phyloP scores from a whole-genome alignment of 1,139 yeast genomes.

The Suhomyces chickasaworum region DNA sequence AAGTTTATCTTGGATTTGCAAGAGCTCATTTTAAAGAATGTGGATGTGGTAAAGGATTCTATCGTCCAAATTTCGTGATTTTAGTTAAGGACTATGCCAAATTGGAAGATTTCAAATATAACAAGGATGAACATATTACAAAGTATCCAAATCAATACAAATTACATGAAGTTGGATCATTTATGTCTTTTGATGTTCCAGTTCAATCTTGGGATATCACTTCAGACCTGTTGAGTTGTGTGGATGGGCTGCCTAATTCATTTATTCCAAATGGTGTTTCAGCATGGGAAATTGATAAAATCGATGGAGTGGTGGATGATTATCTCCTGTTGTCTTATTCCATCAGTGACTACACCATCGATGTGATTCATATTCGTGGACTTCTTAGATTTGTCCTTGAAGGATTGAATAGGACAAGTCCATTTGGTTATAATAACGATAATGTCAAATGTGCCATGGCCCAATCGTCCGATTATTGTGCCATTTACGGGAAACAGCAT shows the following conservation, averaged over 20 bases:
- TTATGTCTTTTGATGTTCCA: slow-evolving; percentile 11
- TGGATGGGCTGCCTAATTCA: slow-evolving; percentile 25
- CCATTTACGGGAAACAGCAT: slow-evolving; percentile 6
- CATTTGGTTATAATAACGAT: slow-evolving; percentile 11
- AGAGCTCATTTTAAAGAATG: slow-evolving; percentile 22
- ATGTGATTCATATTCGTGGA: slow-evolving; percentile 12
- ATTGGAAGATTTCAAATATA: slow-evolving; percentile 3
- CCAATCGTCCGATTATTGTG: slow-evolving; percentile 11
- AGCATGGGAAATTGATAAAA: slow-evolving; percentile 24
- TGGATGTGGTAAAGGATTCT: slow-evolving; percentile 21
- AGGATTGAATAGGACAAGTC: slow-evolving; percentile 1
- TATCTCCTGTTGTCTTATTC: slow-evolving; percentile 17
- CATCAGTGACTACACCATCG: slow-evolving; percentile 19
- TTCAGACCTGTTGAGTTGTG: slow-evolving; percentile 5
- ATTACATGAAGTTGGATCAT: slow-evolving; percentile 9
- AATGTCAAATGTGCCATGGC: slow-evolving; percentile 16
- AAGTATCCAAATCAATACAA: slow-evolving; percentile 7
- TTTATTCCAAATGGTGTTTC: slow-evolving; percentile 44
- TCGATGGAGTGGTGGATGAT: slow-evolving; percentile 14
- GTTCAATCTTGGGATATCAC: slow-evolving; percentile 13
- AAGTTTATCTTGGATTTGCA: slow-evolving; percentile 21
- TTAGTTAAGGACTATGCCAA: slow-evolving; percentile 13
- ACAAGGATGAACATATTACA: slow-evolving; percentile 6
- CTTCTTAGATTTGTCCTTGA: slow-evolving; percentile 5
- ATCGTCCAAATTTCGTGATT: slow-evolving; percentile 23